Base-by-base conservation (phyloP, 2,329 filamentous ascomycete genomes). In the Talaromyces albobiverticillius region DNA sequence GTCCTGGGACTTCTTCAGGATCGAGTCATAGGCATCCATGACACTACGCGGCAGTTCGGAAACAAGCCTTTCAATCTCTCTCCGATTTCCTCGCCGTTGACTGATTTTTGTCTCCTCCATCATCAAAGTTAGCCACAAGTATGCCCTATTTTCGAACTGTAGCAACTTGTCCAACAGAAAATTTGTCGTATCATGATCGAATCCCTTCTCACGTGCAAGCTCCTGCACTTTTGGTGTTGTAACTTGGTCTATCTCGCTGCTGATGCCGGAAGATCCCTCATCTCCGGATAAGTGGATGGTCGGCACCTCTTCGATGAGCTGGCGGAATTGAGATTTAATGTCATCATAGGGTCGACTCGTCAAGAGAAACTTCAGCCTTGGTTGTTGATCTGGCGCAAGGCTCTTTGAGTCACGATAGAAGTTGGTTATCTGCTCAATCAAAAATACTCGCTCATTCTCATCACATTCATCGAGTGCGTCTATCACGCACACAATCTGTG, bases 401-500 rank as follows among this genome's bases (percentile, higher is more conserved):
- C 11, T n/a, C 22, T 26, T 29, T 13, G 42, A 47, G 7, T 47
- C 20, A 6, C 18, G 43, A 26, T 49, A 48, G 20, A 54, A 48
- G 11, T 34, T 34, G 10, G 13, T 54, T 29, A 48, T 31, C 16
- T 25, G 32, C 3, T 58, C 7, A 1, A 52, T 48, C 6, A 71
- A 46, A 2, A 49, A 31, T 3, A n/a, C 14, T 8, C 55, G 43
- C n/a, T 58, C 61, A 9, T 18, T 18, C 2, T 55, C 32, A 2
- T 62, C 51, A 42, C 72, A 74, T 58, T 74, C 71, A 40, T 74
- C 72, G 2, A 74, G 53, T 3, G 71, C 72, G 57, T 75, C 72
- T 1, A 74, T 47, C 31, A 74, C 51, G 40, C 67, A 71, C 10
- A 71, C 45, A 20, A 69, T 57, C 29, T 66, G 56, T 1, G 57